Percentiles rank a stretch among this genome's conserved stretches.
Evolutionary conservation across 2,329 filamentous ascomycete genomes (phyloP).

Genomic region (Sclerotinia subarctica): DNA sequence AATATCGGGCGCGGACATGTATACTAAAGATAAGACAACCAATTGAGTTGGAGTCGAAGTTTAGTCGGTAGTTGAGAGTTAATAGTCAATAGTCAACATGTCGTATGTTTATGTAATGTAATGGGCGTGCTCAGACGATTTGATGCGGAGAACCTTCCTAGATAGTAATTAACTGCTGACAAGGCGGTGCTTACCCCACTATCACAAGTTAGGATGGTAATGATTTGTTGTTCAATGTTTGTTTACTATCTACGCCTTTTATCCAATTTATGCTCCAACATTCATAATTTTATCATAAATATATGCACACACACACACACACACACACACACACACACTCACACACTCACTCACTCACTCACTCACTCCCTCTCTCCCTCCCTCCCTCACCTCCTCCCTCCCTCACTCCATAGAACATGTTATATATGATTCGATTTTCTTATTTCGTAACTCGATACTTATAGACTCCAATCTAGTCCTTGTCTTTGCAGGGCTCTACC

Average conservation of each 20-base stretch:
- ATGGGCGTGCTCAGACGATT: not conserved
- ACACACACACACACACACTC: too few species aligned
- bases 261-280: too few species aligned
- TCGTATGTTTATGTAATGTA: conserved; percentile 1
- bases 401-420: not conserved
- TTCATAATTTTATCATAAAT: not conserved
- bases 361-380: too few species aligned
- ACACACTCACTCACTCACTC: not conserved
- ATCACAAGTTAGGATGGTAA: not conserved
- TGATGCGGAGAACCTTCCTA: not conserved
- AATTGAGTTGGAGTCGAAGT: not conserved
- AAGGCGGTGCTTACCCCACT: not conserved
- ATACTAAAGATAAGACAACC: not conserved
- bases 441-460: not conserved
- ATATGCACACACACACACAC: not conserved
- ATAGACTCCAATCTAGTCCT: not conserved
- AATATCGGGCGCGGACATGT: not conserved
- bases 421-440: not conserved
- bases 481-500: not conserved
- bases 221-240: not conserved
- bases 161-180: not conserved
- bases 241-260: too few species aligned
- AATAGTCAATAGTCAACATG: not conserved
- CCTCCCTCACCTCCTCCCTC: too few species aligned
- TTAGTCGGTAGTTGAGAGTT: not conserved